Evolutionary conservation across 306 rosid species (phyloP), one percentile per base, ranked within the genome.

Genomic region (Senna tora): DNA sequence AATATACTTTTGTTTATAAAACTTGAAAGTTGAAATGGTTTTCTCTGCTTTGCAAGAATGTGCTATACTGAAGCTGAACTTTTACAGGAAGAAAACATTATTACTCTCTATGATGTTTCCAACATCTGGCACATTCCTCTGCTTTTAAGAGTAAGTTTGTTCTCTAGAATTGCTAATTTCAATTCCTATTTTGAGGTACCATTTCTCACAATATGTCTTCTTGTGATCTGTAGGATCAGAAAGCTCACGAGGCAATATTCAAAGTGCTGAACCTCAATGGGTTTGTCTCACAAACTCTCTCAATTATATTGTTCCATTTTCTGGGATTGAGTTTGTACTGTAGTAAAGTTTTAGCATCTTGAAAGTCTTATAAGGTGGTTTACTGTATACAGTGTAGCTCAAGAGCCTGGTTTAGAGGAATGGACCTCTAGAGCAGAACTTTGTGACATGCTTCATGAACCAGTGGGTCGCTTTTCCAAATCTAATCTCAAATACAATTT

Each of bases 121-220:
- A 94, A 94, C 87, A 94, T 94, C 55, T 94, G 99, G 99, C 97
- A 86, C 77, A 77, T 94, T 85, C 99, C 99, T 70, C 72, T 94
- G 80, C 96, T 94, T 60, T 78, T 94, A 74, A 84, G 87, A 78
- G 99, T 94, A 82, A 82, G 91, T 74, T n/a, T n/a, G 57, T 62
- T 67, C 36, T 53, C 49, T 38, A 7, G 59, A 74, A 20, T 61
- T 17, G 41, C 52, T 67, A 7, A 36, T 36, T 83, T 33, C 59
- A 67, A 72, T 64, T 53, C 47, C 42, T 38, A 57, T n/a, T 20
- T 76, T 32, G 38, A 64, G 65, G 65, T 69, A 73, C 74, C 34
- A 34, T 76, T 83, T 80, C 80, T 83, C 58, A 83, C 72, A 34
- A 63, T 72, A 55, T 62, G 61, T 83, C n/a, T 67, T 76, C 59